phyloP scores from a whole-genome alignment of 768 basidiomycete genomes.

The Tylopilus felleus region DNA sequence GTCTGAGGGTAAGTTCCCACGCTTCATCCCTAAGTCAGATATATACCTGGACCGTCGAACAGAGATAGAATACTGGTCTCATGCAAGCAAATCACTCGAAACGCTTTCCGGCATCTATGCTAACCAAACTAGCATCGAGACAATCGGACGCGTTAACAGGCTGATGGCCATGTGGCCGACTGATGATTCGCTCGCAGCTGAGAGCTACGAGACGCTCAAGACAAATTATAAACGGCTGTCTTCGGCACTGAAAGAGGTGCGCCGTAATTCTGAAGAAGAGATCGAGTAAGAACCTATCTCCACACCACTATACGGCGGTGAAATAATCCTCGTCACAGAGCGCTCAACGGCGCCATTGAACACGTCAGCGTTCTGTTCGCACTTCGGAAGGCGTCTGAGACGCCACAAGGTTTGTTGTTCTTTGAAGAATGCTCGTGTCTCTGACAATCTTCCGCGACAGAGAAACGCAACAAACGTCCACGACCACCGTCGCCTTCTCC shows the following conservation, averaged over 20 bases:
- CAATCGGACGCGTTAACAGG: conserved; percentile 70
- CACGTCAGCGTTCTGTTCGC: conserved; percentile 66
- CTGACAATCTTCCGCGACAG: conserved; percentile 29
- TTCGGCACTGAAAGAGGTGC: conserved; percentile 61
- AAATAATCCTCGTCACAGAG: conserved; percentile 39
- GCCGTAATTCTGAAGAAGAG: conserved; percentile 56
- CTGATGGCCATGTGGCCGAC: conserved; percentile 67
- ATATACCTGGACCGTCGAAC: conserved; percentile 10
- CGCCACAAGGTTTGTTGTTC: conserved; percentile 49
- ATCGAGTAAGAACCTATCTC: conserved; percentile 45
- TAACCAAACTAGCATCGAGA: conserved; percentile 48
- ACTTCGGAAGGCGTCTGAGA: conserved; percentile 68
- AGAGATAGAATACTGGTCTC: conserved; percentile 80
- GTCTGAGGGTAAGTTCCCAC: conserved; percentile 61
- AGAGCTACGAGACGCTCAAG: conserved; percentile 65
- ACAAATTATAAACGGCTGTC: conserved; percentile 58
- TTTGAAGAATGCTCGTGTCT: not conserved
- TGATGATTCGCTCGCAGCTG: conserved; percentile 64
- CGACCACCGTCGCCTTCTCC: conserved; percentile 65
- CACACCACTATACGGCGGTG: not conserved
- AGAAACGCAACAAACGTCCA: conserved; percentile 78
- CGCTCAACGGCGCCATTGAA: conserved; percentile 70
- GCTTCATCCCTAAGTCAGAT: conserved; percentile 12
- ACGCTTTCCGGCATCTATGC: conserved; percentile 53
- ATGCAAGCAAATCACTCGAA: conserved; percentile 57